phyloP scores from a whole-genome alignment of 805 yeast species.

The Torulaspora maleeae region DNA sequence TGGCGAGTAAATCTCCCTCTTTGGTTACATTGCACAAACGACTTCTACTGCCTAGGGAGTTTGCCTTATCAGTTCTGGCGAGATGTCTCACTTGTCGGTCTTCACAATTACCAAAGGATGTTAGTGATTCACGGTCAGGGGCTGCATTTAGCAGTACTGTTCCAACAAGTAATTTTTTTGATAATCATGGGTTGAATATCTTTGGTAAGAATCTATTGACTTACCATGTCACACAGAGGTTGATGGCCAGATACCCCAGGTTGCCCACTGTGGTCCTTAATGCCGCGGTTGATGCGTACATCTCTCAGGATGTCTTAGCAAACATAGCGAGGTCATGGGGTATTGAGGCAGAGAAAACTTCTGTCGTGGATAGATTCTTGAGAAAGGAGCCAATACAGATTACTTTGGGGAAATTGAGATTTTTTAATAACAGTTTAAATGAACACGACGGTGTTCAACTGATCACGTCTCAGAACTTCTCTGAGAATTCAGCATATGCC shows the following conservation, averaged over 20 bases:
- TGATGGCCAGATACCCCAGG: constrained; percentile 79
- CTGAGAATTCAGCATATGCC: constrained; percentile 43
- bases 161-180: constrained; percentile 46
- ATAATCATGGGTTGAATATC: constrained; percentile 73
- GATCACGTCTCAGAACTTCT: constrained; percentile 38
- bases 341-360: constrained; percentile 65
- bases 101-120: constrained; percentile 27
- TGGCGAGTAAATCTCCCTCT: constrained; percentile 60
- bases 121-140: constrained; percentile 15
- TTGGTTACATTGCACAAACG: constrained; percentile 76
- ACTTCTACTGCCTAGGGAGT: constrained; percentile 54
- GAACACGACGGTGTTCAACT: constrained; percentile 49
- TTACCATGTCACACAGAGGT: constrained; percentile 68
- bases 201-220: constrained; percentile 76
- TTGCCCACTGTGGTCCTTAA: constrained; percentile 75
- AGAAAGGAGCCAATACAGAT: constrained; percentile 63
- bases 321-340: constrained; percentile 82
- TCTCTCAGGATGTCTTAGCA: constrained; percentile 61
- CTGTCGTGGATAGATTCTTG: constrained; percentile 61
- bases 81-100: constrained; percentile 67
- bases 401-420: constrained; percentile 67
- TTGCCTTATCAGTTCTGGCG: constrained; percentile 64
- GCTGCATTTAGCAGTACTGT: constrained; percentile 30
- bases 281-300: constrained; percentile 69
- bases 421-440: constrained; percentile 27